phyloP scores from a whole-genome alignment of 352 stramenopile species.

The Thalassiosira livingstoniorum region DNA sequence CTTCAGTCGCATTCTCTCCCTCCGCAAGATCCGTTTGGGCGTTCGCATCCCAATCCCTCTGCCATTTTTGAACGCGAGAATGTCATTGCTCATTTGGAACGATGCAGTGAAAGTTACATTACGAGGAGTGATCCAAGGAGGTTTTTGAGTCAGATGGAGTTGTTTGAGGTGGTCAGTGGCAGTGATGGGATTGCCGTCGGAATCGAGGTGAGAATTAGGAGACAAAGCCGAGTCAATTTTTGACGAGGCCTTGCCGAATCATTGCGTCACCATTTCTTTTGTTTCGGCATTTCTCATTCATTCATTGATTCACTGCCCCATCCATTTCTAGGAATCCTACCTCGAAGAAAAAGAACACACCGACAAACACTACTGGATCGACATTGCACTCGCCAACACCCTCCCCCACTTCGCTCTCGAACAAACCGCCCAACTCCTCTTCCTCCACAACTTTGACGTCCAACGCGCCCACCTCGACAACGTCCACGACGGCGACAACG shows the following conservation, averaged over 20 bases:
- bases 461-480: constrained; percentile 94
- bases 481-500: constrained; percentile 91
- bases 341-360: constrained; percentile 50
- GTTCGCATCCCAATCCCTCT: constrained; percentile 57
- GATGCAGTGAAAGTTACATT: constrained; percentile 83
- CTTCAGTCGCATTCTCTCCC: constrained; percentile 47
- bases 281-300: too few species aligned
- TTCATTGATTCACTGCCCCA: too few species aligned
- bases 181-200: constrained; percentile 78
- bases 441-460: constrained; percentile 94
- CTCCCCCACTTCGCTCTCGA: constrained; percentile 83
- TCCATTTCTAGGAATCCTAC: constrained; percentile 52
- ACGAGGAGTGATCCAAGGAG: constrained; percentile 69
- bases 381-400: constrained; percentile 82
- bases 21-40: constrained; percentile 59
- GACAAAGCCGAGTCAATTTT: too few species aligned
- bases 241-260: too few species aligned
- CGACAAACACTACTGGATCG: constrained; percentile 78
- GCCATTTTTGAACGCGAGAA: constrained; percentile 61
- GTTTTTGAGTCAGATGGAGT: constrained; percentile 77
- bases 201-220: constrained; percentile 67
- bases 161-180: constrained; percentile 82
- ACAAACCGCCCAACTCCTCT: constrained; percentile 86
- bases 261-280: too few species aligned
- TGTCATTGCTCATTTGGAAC: constrained; percentile 77